Evolutionary conservation across 1,139 yeast species (phyloP), one percentile per base, ranked within the genome.

Genomic region (Scheffersomyces insectosa): DNA sequence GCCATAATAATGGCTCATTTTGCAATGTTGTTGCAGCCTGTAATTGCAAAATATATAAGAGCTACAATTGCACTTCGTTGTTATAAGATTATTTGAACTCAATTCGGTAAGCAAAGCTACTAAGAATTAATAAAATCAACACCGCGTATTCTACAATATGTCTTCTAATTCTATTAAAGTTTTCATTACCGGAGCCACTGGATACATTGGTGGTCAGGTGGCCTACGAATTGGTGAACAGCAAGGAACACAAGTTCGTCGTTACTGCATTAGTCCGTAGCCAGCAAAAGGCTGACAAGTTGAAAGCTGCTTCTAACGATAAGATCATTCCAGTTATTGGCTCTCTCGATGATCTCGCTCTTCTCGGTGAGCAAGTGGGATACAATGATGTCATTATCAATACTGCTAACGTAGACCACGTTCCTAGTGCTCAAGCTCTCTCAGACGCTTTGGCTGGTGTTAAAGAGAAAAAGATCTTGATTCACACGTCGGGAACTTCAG

Each of bases 401-500:
- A 61, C 74, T 5, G 77, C 76, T 5, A 57, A 68, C 40, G 68
- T 65, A 30, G 73, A 68, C 49, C 66, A 66, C 49, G 55, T 62
- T 12, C 57, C 64, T 7, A 62, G 69, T 32, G 66, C 66, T n/a
- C 49, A 63, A 37, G 55, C 55, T 5, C 45, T 68, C 33, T 39
- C 57, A 8, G 45, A 54, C 4, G 54, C 50, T 3, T 54, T 62
- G 40, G 33, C 39, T 12, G 38, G 34, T 5, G 14, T 44, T 4
- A 7, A 36, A 3, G 43, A 45, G 11, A 56, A 56, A 42, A 58
- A 54, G 33, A 45, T 67, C 32, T 56, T 68, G 31, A 52, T 72
- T 39, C 77, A 71, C 42, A 70, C 75, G 29, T 67, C 76, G 1
- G 77, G 77, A 9, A 68, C 74, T 1, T 62, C 70, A 7, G 53